Base-by-base conservation (phyloP, 164 flowering plant genomes). In the Litsea cubeba region DNA sequence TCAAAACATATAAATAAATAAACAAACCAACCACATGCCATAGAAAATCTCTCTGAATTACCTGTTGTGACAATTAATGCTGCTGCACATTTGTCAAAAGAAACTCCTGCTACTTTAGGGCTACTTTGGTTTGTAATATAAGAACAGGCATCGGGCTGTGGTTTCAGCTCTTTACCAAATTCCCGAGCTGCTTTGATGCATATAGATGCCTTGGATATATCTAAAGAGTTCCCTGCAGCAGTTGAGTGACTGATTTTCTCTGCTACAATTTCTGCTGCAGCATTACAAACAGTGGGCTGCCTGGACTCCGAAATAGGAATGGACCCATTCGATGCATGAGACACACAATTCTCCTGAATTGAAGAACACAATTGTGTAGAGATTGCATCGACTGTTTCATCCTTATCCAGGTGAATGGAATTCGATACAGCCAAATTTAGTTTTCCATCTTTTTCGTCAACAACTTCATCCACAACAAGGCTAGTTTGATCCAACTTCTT, bases 171-270 rank as follows among this genome's bases (percentile, higher is more conserved):
- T 8, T 72, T 63, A n/a, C 76, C 76, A 67, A 57, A 26, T 18
- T 79, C 83, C 64, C 69, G 76, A 69, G 74, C 25, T 22, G 57
- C 72, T 66, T 67, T 71, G 18, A 78, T 67, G 69, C 49, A 63
- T 30, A 60, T 46, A 3, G 69, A 46, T 65, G 73, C 72, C 35
- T 77, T 78, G 24, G 72, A 63, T 74, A 75, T 80, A 77, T 70
- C 58, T 74, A 12, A 57, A 67, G 23, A 32, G 10, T 32, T 49
- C 60, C 62, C 81, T 50, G 8, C 49, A 25, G 71, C 5, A 32
- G 70, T 26, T 72, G 83, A 72, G 49, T 24, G 72, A 65, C 25
- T 57, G 58, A n/a, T 22, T 60, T n/a, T 25, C 58, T 70, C 74
- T 40, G 40, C 7, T 14, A 30, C 24, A 49, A 65, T 60, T 22